These are phyloP conservation scores for Cucurbita maxima DNA, from an alignment of 306 rosid species.

Conservation along the genomic window DNA sequence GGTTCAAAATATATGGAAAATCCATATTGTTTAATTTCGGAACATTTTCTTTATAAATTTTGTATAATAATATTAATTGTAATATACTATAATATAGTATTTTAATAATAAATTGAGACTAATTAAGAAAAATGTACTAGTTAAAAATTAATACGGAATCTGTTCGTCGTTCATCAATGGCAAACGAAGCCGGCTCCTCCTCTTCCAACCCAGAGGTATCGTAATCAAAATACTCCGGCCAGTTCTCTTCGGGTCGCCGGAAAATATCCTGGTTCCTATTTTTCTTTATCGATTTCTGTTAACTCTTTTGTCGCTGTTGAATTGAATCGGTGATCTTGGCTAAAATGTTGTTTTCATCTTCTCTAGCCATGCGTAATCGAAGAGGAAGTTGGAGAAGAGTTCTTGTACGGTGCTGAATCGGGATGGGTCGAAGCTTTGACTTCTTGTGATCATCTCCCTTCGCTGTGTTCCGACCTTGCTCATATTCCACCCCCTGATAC, in stretches of 20 bases:
- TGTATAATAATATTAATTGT: too few relatives aligned
- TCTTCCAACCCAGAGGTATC: conserved; percentile 2
- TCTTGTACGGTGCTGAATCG: conserved; percentile 27
- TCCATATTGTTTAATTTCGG: too few relatives aligned
- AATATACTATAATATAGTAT: too few relatives aligned
- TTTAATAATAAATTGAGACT: too few relatives aligned
- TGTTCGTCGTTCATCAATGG: not conserved
- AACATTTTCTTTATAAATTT: too few relatives aligned
- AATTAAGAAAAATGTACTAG: too few relatives aligned
- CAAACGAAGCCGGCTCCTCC: not conserved
- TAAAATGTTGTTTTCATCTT: not conserved
- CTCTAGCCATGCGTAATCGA: conserved; percentile 14
- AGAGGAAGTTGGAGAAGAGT: conserved; percentile 31
- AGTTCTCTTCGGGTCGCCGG: not conserved
- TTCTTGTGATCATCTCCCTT: conserved; percentile 42
- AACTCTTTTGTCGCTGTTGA: not conserved
- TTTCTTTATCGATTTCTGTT: not conserved
- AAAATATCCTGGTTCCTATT: not conserved
- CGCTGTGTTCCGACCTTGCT: conserved; percentile 38
- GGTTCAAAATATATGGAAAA: too few relatives aligned
- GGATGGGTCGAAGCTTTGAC: conserved; percentile 80
- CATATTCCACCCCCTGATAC: conserved; percentile 54
- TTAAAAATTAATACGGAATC: too few relatives aligned
- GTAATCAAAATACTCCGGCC: not conserved
- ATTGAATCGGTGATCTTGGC: not conserved